A percentile compares a stretch with the other conserved stretches of the same genome.
phyloP scores from a whole-genome alignment of 192 early-diverging fungal genomes.

The Entomortierella chlamydospora region DNA sequence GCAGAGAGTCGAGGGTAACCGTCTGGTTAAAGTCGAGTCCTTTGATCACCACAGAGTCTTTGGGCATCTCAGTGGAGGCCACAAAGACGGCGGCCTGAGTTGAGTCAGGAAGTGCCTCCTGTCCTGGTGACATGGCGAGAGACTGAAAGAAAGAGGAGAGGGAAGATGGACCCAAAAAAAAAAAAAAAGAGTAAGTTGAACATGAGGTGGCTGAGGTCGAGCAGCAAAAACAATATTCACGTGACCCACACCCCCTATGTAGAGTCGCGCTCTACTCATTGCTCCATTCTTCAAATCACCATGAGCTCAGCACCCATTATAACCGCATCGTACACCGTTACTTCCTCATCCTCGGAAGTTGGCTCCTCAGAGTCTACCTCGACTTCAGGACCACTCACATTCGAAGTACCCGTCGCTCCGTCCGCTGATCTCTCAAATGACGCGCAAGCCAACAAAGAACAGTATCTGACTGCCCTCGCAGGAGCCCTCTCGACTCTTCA shows the following conservation, averaged over 20 bases:
- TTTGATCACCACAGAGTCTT: constrained; percentile 69
- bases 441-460: constrained; percentile 13
- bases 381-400: constrained; percentile 7
- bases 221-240: background rate
- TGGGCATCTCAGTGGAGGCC: constrained; percentile 77
- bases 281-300: background rate
- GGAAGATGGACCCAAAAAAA: background rate
- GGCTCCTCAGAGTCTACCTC: background rate
- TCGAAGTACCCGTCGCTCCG: constrained; percentile 2
- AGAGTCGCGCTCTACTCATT: too few species aligned
- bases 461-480: constrained; percentile 25
- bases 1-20: constrained; percentile 77
- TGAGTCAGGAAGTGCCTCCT: constrained; percentile 24
- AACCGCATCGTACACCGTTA: constrained; percentile 19
- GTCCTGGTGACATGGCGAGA: constrained; percentile 27
- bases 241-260: too few species aligned
- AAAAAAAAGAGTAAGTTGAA: background rate
- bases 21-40: constrained; percentile 96
- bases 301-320: constrained; percentile 15
- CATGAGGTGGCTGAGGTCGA: background rate
- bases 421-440: background rate
- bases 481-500: constrained; percentile 23
- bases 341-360: background rate
- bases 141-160: background rate
- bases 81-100: constrained; percentile 71